These are phyloP conservation scores for Thuja plicata DNA, from an alignment of 83 land plant genomes.

Conservation along the genomic window DNA sequence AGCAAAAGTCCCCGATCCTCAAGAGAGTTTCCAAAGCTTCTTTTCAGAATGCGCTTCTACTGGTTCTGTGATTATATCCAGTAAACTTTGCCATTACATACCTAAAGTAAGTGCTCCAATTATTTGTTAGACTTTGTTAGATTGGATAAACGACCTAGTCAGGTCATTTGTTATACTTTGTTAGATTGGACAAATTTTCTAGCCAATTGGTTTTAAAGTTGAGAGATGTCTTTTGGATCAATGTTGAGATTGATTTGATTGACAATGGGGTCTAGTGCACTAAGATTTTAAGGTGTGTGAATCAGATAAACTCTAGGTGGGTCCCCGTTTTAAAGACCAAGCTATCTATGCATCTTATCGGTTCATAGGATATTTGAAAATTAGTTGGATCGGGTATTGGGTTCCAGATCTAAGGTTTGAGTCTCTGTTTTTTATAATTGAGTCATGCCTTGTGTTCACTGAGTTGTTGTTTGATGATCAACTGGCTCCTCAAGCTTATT, in stretches of 20 bases:
- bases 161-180: background rate
- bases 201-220: too few species aligned
- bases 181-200: background rate
- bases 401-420: background rate
- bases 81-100: slow-evolving; percentile 13
- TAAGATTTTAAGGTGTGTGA: background rate
- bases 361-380: background rate
- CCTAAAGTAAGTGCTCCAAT: background rate
- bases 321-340: background rate
- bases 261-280: background rate
- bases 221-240: background rate
- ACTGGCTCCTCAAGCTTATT: too few species aligned
- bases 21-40: slow-evolving; percentile 15
- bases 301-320: background rate
- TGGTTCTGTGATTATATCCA: slow-evolving; percentile 15
- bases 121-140: background rate
- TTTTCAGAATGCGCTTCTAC: slow-evolving; percentile 22
- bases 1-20: slow-evolving; percentile 59
- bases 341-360: background rate
- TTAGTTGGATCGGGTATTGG: background rate
- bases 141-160: background rate
- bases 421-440: background rate
- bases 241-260: background rate
- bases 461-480: too few species aligned
- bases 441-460: too few species aligned